Percentiles rank a stretch among this genome's conserved stretches.
phyloP scores from a whole-genome alignment of 1,284 basidiomycete genomes.

The Fomitopsis pinicola region DNA sequence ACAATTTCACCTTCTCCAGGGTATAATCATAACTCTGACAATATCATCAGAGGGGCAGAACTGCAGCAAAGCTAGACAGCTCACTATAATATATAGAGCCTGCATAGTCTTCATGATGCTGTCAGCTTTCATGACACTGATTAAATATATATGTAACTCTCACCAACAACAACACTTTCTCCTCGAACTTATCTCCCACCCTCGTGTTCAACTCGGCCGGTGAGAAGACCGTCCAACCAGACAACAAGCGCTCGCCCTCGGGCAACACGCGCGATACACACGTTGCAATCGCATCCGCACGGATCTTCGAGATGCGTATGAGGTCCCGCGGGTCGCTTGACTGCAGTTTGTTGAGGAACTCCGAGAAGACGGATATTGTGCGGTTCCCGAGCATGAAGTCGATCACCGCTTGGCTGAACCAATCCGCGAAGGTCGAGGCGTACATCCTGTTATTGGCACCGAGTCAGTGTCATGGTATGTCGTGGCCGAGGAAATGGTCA shows the following conservation, averaged over 20 bases:
- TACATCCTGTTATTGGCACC: constrained; percentile 53
- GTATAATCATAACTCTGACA: constrained; percentile 83
- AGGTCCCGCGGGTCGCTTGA: constrained; percentile 89
- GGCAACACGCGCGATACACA: constrained; percentile 76
- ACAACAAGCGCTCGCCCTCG: constrained; percentile 77
- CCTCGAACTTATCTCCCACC: constrained; percentile 80
- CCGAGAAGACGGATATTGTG: constrained; percentile 81
- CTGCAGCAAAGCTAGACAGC: constrained; percentile 16
- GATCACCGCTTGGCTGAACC: constrained; percentile 94
- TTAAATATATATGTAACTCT: constrained; percentile 25
- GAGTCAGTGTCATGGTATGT: background rate
- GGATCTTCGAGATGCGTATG: constrained; percentile 81
- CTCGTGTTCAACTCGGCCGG: constrained; percentile 74
- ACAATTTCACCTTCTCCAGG: constrained; percentile 86
- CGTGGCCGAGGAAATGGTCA: constrained; percentile 16
- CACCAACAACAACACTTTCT: constrained; percentile 89
- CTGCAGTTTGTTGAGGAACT: constrained; percentile 83
- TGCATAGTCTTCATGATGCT: constrained; percentile 42
- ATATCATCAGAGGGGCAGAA: background rate
- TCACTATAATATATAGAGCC: constrained; percentile 66
- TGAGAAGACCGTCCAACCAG: constrained; percentile 90
- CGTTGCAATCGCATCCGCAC: constrained; percentile 87
- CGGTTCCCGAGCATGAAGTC: constrained; percentile 91
- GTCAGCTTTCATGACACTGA: background rate
- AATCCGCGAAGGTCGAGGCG: constrained; percentile 86